A percentile compares a stretch with the other conserved stretches of the same genome.
Conservation (phyloP, 192 early-diverging fungal genomes). For the Coemansia sp. region DNA sequence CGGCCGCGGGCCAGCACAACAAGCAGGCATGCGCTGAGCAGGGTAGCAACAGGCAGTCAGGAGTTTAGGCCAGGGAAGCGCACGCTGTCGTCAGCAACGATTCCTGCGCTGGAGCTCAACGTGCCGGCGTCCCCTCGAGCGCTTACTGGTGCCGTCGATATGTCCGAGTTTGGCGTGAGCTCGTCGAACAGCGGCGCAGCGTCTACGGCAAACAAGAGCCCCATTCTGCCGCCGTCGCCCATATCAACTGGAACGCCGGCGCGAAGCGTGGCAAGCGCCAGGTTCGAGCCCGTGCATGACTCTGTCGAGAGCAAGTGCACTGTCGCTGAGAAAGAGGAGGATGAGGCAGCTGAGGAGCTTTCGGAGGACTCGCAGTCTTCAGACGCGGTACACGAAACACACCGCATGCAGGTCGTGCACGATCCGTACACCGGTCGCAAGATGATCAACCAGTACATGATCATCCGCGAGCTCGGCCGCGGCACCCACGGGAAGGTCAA, state of each 20-base stretch:
- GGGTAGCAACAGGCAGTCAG: conserved; percentile 22
- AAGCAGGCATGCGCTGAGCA: conserved; percentile 30
- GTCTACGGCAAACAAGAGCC: conserved; percentile 7
- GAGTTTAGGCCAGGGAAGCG: conserved; percentile 36
- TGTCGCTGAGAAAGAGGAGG: conserved; percentile 10
- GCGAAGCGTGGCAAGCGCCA: conserved; percentile 24
- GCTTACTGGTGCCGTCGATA: conserved; percentile 35
- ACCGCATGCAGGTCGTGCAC: conserved; percentile 77
- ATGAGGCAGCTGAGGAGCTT: not conserved
- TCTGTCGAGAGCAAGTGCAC: conserved; percentile 9
- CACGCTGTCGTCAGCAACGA: conserved; percentile 35
- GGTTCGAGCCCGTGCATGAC: conserved; percentile 37
- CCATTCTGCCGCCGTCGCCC: conserved; percentile 30
- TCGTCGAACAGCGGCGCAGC: not conserved
- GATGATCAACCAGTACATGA: conserved; percentile 94
- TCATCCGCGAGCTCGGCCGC: conserved; percentile 85
- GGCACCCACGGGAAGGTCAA: conserved; percentile 98
- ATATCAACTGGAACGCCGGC: conserved; percentile 32
- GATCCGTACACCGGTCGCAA: conserved; percentile 88
- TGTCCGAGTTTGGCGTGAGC: conserved; percentile 52
- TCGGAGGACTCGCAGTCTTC: conserved; percentile 11
- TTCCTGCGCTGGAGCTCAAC: conserved; percentile 33
- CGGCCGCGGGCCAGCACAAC: conserved; percentile 43
- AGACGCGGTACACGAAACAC: conserved; percentile 75
- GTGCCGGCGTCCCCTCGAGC: conserved; percentile 36